phyloP scores from a whole-genome alignment of 2,329 filamentous ascomycete species.

The Capronia americana region DNA sequence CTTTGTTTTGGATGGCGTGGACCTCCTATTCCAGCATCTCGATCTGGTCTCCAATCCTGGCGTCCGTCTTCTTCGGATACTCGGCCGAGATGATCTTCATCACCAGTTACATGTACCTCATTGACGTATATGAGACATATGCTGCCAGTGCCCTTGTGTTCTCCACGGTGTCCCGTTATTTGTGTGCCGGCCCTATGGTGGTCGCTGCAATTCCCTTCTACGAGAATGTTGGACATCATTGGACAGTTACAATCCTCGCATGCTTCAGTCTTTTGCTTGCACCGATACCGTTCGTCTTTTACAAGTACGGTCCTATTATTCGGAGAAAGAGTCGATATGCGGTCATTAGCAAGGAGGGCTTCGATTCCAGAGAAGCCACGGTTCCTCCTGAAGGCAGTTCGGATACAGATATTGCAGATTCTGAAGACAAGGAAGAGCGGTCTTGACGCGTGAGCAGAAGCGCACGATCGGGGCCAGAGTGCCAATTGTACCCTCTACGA shows the following conservation, averaged over 20 bases:
- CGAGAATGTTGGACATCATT: slow-evolving; percentile 48
- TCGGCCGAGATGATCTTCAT: slow-evolving; percentile 60
- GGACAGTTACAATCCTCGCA: slow-evolving; percentile 51
- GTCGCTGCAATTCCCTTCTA: slow-evolving; percentile 48
- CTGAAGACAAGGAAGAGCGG: neutral
- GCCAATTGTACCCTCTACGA: neutral
- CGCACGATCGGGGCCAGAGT: no score
- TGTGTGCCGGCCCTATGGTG: slow-evolving; percentile 48
- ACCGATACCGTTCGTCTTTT: slow-evolving; percentile 56
- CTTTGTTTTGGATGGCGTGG: slow-evolving; percentile 67
- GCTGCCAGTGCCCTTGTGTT: slow-evolving; percentile 57
- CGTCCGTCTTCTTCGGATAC: slow-evolving; percentile 60
- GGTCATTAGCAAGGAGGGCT: slow-evolving; percentile 7
- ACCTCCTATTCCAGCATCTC: slow-evolving; percentile 54
- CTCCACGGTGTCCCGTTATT: slow-evolving; percentile 52
- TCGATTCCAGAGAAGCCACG: neutral
- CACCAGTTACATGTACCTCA: slow-evolving; percentile 63
- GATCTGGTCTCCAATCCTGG: slow-evolving; percentile 59
- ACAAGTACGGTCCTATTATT: slow-evolving; percentile 46
- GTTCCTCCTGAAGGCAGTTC: neutral
- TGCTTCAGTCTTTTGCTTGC: slow-evolving; percentile 49
- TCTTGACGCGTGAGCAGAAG: neutral
- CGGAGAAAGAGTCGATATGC: slow-evolving; percentile 45
- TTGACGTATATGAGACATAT: slow-evolving; percentile 62
- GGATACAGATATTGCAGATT: neutral